These are phyloP conservation scores for Eucalyptus virginea DNA, from an alignment of 345 rosid species.

Conservation along the genomic window DNA sequence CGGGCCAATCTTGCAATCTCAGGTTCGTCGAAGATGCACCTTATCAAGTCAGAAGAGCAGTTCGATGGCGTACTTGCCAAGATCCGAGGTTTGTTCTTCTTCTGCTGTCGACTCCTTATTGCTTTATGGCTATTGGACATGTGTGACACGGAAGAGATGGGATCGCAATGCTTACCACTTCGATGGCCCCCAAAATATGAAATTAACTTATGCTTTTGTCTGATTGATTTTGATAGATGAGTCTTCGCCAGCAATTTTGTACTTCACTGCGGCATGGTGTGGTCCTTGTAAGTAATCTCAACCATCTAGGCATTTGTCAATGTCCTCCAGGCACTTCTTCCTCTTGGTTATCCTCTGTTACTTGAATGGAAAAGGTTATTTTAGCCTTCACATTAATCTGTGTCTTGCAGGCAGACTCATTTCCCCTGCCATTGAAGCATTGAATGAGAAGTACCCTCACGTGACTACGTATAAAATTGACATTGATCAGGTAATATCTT, in stretches of 20 bases:
- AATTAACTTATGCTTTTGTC: background rate
- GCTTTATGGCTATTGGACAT: background rate
- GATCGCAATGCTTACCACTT: background rate
- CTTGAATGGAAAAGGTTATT: background rate
- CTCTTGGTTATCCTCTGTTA: background rate
- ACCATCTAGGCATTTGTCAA: background rate
- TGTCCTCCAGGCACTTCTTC: background rate
- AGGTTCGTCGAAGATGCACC: constrained; percentile 28
- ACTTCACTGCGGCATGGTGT: constrained; percentile 87
- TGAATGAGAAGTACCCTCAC: constrained; percentile 48
- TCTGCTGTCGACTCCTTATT: background rate
- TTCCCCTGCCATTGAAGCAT: constrained; percentile 44
- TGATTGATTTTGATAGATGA: constrained; percentile 26
- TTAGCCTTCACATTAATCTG: background rate
- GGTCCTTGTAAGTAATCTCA: constrained; percentile 66
- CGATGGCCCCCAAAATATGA: background rate
- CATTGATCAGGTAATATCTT: constrained; percentile 55
- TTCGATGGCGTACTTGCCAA: constrained; percentile 24
- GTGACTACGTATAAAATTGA: constrained; percentile 68
- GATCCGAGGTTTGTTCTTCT: constrained; percentile 33
- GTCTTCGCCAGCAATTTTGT: constrained; percentile 52
- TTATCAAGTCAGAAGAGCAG: constrained; percentile 44
- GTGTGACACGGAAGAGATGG: too few relatives aligned
- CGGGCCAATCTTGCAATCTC: background rate
- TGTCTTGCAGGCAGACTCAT: constrained; percentile 50